Base-by-base conservation (phyloP, 345 rosid species). In the Dipteronia dyeriana region DNA sequence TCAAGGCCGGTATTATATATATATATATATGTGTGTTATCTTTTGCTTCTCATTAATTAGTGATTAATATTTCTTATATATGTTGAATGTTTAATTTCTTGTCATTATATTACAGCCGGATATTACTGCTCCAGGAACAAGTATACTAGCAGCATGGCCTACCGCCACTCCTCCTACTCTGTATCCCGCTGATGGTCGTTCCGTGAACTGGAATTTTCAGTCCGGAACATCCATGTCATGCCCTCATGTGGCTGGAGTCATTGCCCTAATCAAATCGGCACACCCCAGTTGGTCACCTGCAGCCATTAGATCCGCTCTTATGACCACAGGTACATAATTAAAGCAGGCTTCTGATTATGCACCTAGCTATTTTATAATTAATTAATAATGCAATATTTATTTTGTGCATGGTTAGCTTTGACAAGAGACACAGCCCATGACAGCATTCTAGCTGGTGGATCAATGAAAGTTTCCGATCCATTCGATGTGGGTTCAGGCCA, bases 141-240 rank as follows among this genome's bases (percentile, higher is more conserved):
- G 85, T 68, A 89, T 93, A 77, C 75, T 91, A 45, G 93, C 93
- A 54, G 96, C 94, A 64, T 90, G 94, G 94, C 92, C 95, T 47
- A 54, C 89, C n/a, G 81, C 71, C n/a, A 84, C 88, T 65, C 84
- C 93, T 19, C 91, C 92, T 0, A 78, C 87, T 38, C 17, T 65
- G 60, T 65, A 70, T 4, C 77, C 83, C 7, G 13, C 68, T 0
- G 90, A 87, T 71, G 49, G 25, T 4, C 82, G 86, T 8, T 81
- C 76, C 0, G 79, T 88, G 51, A 70, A 78, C 31, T 93, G 93
- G 96, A 90, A 87, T 78, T 82, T 93, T 29, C 91, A 70, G 66
- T 86, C 94, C 0, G 96, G 96, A 75, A 91, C 92, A 23, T 91
- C 94, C 9, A 90, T 91, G 96, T 83, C 97, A 2, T 86, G 94